Conservation (phyloP, 345 rosid genomes). For the Crucihimalaya himalaica region DNA sequence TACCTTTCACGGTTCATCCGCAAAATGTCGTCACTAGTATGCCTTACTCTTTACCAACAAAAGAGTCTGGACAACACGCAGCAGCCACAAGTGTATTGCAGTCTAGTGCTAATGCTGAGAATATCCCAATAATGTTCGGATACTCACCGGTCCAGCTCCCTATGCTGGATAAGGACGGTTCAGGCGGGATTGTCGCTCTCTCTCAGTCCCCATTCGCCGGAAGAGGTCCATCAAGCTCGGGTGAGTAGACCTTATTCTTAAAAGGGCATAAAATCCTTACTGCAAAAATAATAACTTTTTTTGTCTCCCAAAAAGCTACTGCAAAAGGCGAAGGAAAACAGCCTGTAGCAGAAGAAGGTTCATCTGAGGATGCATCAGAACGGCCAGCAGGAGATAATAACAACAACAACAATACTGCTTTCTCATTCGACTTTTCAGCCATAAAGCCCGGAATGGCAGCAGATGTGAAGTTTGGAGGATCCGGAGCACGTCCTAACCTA, state of each 20-base stretch:
- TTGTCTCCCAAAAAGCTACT: slow-evolving; percentile 31
- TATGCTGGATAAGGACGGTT: slow-evolving; percentile 71
- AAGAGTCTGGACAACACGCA: slow-evolving; percentile 53
- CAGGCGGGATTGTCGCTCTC: slow-evolving; percentile 66
- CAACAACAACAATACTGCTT: slow-evolving; percentile 27
- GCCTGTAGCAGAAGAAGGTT: slow-evolving; percentile 70
- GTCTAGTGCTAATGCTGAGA: slow-evolving; percentile 56
- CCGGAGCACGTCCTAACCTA: slow-evolving; percentile 79
- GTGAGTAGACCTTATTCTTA: slow-evolving; percentile 39
- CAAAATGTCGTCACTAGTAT: slow-evolving; percentile 42
- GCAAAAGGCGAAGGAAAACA: slow-evolving; percentile 72
- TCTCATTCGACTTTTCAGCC: slow-evolving; percentile 64
- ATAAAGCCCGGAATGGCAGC: slow-evolving; percentile 92
- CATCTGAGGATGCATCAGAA: slow-evolving; percentile 59
- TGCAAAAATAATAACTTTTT: background rate
- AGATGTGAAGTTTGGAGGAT: slow-evolving; percentile 83
- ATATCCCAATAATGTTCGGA: slow-evolving; percentile 70
- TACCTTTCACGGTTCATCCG: slow-evolving; percentile 61
- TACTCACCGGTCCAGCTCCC: slow-evolving; percentile 87
- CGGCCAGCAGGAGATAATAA: slow-evolving; percentile 48
- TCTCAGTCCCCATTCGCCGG: slow-evolving; percentile 58
- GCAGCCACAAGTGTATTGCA: slow-evolving; percentile 52
- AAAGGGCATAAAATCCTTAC: background rate
- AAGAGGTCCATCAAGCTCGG: slow-evolving; percentile 55
- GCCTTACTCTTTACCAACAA: slow-evolving; percentile 45